Evolutionary conservation across 2,329 filamentous ascomycete species (phyloP).

Genomic region (Alternaria ethzedia): DNA sequence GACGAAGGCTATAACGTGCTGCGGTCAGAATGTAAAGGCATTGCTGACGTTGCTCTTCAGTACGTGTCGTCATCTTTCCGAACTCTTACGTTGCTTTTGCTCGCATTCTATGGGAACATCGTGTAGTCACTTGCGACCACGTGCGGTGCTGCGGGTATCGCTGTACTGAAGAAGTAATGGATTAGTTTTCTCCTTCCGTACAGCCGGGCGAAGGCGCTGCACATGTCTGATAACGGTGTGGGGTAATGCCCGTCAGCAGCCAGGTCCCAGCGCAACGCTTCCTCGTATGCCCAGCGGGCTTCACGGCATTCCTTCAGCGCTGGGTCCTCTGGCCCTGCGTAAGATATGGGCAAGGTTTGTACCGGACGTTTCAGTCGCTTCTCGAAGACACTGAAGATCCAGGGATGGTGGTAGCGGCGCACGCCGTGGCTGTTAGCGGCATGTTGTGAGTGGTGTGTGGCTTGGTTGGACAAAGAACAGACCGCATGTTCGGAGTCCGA

Average conservation of each 20-base stretch:
- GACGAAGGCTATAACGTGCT: background rate
- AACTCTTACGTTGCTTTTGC: background rate
- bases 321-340: constrained; percentile 1
- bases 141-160: background rate
- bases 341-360: constrained; percentile 6
- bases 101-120: background rate
- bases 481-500: constrained; percentile 36
- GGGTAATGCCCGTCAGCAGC: constrained; percentile 19
- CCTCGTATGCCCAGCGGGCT: constrained; percentile 1
- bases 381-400: constrained; percentile 31
- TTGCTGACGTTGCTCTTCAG: background rate
- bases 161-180: background rate
- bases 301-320: constrained; percentile 2
- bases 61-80: background rate
- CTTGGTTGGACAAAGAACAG: constrained; percentile 4
- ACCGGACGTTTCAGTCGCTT: constrained; percentile 29
- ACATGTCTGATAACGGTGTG: constrained; percentile 16
- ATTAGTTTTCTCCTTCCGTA: background rate
- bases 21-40: background rate
- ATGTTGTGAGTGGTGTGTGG: constrained; percentile 11
- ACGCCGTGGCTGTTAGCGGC: constrained; percentile 13
- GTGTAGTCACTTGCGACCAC: background rate
- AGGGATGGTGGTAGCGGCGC: constrained; percentile 15
- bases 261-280: constrained; percentile 5
- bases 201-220: constrained; percentile 12